These are phyloP conservation scores for Juglanconis sp. DNA, from an alignment of 2,329 filamentous ascomycete species.

Conservation along the genomic window DNA sequence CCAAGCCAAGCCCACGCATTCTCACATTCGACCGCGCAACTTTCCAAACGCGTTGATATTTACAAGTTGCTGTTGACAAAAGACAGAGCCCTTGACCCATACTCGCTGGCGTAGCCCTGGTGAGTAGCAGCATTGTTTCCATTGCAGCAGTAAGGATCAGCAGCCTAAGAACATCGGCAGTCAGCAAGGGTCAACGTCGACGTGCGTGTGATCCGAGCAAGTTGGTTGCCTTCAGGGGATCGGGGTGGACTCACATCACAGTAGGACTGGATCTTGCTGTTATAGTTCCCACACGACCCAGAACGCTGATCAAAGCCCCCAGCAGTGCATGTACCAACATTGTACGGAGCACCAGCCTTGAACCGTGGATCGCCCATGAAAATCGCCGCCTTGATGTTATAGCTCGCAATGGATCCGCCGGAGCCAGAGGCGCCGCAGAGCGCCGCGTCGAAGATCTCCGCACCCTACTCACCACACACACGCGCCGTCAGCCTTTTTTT, in stretches of 20 bases:
- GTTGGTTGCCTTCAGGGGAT: not conserved
- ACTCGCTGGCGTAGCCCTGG: slow-evolving; percentile 54
- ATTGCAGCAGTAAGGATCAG: slow-evolving; percentile 62
- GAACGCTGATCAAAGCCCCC: slow-evolving; percentile 49
- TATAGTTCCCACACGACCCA: slow-evolving; percentile 51
- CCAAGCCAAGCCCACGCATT: not conserved
- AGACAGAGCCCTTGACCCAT: slow-evolving; percentile 51
- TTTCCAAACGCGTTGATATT: not conserved
- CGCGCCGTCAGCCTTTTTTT: too few relatives aligned
- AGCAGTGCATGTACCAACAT: slow-evolving; percentile 58
- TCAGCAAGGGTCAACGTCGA: not conserved
- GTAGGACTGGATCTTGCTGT: slow-evolving; percentile 55
- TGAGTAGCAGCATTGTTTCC: slow-evolving; percentile 53
- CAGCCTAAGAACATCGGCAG: slow-evolving; percentile 21
- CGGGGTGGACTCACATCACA: slow-evolving; percentile 42
- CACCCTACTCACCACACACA: slow-evolving; percentile 41
- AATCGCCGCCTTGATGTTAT: slow-evolving; percentile 57
- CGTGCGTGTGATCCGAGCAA: not conserved
- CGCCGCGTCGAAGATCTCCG: slow-evolving; percentile 45
- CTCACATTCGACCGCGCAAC: not conserved
- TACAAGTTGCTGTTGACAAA: slow-evolving; percentile 52
- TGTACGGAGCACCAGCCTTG: slow-evolving; percentile 51
- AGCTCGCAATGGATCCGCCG: slow-evolving; percentile 44
- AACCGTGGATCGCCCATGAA: slow-evolving; percentile 62
- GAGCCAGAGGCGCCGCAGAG: slow-evolving; percentile 41